A percentile compares a stretch with the other conserved stretches of the same genome.
Evolutionary conservation across 164 flowering plant species (phyloP).

Genomic region (Malania oleifera): DNA sequence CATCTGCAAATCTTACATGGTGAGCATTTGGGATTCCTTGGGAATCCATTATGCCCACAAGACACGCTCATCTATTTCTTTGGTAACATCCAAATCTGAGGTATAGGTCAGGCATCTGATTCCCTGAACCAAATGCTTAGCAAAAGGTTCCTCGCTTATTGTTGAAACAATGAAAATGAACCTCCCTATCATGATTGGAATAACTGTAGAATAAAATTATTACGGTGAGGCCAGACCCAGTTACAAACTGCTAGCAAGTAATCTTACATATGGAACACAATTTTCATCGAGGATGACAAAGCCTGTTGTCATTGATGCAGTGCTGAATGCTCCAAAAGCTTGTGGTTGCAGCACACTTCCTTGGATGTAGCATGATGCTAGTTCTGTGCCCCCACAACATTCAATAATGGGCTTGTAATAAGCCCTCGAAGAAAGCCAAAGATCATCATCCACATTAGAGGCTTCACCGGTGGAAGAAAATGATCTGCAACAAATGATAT

Average conservation of each 20-base stretch:
- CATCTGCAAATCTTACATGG: too few species aligned
- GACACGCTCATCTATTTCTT: too few species aligned
- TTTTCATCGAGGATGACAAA: slow-evolving; percentile 77
- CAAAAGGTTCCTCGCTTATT: too few species aligned
- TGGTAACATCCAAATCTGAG: too few species aligned
- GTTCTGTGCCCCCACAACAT: slow-evolving; percentile 95
- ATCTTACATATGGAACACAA: slow-evolving; percentile 79
- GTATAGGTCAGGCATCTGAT: too few species aligned
- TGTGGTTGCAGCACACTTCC: slow-evolving; percentile 82
- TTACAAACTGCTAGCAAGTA: slow-evolving; percentile 1
- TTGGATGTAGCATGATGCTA: slow-evolving; percentile 61
- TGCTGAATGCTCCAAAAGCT: slow-evolving; percentile 88
- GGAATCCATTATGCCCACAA: too few species aligned
- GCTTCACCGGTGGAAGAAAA: slow-evolving; percentile 88
- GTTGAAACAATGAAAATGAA: background rate
- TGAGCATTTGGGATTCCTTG: too few species aligned
- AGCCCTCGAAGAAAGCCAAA: slow-evolving; percentile 91
- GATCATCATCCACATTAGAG: slow-evolving; percentile 86
- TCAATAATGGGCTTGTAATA: slow-evolving; percentile 77
- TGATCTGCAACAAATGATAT: slow-evolving; percentile 32
- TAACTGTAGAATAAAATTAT: background rate
- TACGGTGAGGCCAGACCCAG: background rate
- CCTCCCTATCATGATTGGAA: background rate
- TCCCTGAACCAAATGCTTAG: too few species aligned
- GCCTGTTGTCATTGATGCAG: slow-evolving; percentile 66